Percentiles rank a stretch among this genome's conserved stretches.
phyloP scores from a whole-genome alignment of 108 stramenopile genomes.

The Cyclotella sp. region DNA sequence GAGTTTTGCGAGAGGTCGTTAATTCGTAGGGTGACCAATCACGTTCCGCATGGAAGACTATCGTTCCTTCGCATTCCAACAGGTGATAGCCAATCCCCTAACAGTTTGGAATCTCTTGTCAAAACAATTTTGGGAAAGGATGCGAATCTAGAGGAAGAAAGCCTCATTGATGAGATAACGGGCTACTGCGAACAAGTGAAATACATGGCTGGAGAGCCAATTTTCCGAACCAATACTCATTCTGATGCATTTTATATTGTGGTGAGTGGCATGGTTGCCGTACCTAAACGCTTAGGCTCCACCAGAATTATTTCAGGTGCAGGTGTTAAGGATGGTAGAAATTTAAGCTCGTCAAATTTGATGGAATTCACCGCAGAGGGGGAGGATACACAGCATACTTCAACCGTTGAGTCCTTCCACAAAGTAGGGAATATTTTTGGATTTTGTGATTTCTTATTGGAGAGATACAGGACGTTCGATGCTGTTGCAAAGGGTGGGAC shows the following conservation, averaged over 20 bases:
- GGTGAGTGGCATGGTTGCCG: constrained; percentile 66
- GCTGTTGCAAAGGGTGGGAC: constrained; percentile 66
- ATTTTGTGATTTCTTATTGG: constrained; percentile 77
- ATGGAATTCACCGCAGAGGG: constrained; percentile 21
- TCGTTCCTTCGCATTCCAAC: constrained; percentile 2
- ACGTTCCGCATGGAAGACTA: constrained; percentile 13
- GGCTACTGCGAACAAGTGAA: constrained; percentile 52
- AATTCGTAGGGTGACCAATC: constrained; percentile 29
- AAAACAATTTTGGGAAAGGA: constrained; percentile 25
- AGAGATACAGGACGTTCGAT: constrained; percentile 61
- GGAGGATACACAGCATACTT: constrained; percentile 18
- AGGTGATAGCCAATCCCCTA: constrained; percentile 2
- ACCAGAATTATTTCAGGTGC: constrained; percentile 38
- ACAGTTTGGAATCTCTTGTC: constrained; percentile 39
- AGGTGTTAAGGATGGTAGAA: constrained; percentile 19
- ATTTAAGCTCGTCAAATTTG: constrained; percentile 27
- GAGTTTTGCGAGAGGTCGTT: constrained; percentile 51
- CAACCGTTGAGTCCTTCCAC: constrained; percentile 27
- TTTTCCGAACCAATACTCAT: constrained; percentile 58
- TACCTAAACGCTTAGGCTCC: constrained; percentile 16
- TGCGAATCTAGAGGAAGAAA: constrained; percentile 24
- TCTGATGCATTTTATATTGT: constrained; percentile 80
- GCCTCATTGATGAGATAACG: constrained; percentile 17
- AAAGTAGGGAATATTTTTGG: constrained; percentile 76
- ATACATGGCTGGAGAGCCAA: constrained; percentile 50